These are phyloP conservation scores for Fusarium metavorans DNA, from an alignment of 2,329 filamentous ascomycete species.

Conservation along the genomic window DNA sequence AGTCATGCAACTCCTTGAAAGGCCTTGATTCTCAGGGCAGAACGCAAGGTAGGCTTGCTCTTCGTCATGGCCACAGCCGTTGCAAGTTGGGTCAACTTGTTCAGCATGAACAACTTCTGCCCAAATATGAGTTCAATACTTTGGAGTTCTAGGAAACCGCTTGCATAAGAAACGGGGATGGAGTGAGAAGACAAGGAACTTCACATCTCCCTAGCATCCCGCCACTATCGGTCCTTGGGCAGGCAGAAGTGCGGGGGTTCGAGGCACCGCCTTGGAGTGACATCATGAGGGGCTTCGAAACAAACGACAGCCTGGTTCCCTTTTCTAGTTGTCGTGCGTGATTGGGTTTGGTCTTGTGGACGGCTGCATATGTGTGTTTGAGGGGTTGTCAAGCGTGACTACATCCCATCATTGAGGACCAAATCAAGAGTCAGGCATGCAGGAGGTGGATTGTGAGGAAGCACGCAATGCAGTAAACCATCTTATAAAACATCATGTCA, in stretches of 20 bases:
- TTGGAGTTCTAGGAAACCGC: not conserved
- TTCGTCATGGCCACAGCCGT: not conserved
- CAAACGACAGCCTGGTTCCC: not conserved
- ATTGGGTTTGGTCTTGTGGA: not conserved
- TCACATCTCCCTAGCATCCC: not conserved
- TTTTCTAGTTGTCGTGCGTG: not conserved
- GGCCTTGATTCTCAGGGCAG: not conserved
- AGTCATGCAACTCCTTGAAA: not conserved
- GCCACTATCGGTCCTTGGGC: not conserved
- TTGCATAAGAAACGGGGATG: not conserved
- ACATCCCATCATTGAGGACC: not conserved
- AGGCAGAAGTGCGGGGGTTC: not conserved
- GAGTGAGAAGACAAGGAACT: not conserved
- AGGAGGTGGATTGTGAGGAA: not conserved
- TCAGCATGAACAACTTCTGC: not conserved
- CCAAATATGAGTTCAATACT: not conserved
- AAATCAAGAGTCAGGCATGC: not conserved
- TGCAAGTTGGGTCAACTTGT: not conserved
- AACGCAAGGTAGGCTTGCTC: not conserved
- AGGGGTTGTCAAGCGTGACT: not conserved
- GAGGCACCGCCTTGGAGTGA: not conserved
- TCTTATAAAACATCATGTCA: too few relatives aligned
- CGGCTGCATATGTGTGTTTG: not conserved
- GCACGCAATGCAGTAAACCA: not conserved
- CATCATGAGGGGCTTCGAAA: not conserved